Conservation (phyloP, 257 asterid species). For the Nicotiana tomentosiformis region DNA sequence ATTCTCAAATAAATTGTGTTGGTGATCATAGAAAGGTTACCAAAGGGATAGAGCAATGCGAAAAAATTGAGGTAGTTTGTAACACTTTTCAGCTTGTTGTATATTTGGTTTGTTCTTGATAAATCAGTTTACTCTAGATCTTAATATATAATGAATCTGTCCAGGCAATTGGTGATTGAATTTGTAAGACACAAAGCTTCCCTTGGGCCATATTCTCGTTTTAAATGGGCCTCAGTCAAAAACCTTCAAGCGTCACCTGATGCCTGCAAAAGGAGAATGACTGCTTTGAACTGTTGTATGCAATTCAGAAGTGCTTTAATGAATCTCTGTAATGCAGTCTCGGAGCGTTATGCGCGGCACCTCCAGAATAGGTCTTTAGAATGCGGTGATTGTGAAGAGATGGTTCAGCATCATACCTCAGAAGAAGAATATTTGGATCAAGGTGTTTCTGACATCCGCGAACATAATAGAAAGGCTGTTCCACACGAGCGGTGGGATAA, state of each 20-base stretch:
- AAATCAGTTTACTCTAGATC: neutral
- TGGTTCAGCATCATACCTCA: conserved; percentile 5
- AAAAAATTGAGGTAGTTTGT: conserved; percentile 20
- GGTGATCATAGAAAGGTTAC: conserved; percentile 26
- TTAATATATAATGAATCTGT: neutral
- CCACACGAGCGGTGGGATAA: conserved; percentile 54
- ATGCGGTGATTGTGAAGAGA: conserved; percentile 26
- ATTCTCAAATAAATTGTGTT: conserved; percentile 23
- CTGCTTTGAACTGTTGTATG: conserved; percentile 38
- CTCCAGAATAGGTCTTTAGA: conserved; percentile 46
- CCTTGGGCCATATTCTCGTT: conserved; percentile 64
- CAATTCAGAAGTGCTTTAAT: conserved; percentile 62
- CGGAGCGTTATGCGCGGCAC: conserved; percentile 50
- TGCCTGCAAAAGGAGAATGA: conserved; percentile 78
- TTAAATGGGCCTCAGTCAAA: conserved; percentile 56
- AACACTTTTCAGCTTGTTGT: neutral
- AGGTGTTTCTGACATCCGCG: conserved; percentile 16
- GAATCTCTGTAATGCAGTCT: conserved; percentile 61
- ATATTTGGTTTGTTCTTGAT: neutral
- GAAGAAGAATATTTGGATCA: neutral
- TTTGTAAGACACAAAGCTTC: conserved; percentile 70
- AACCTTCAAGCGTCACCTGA: conserved; percentile 80
- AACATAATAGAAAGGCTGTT: conserved; percentile 10
- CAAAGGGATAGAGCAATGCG: conserved; percentile 33
- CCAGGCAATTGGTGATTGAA: conserved; percentile 71